Percentiles rank a stretch among this genome's conserved stretches.
Conservation (phyloP, 805 yeast species). For the Candida silvicultrix region DNA sequence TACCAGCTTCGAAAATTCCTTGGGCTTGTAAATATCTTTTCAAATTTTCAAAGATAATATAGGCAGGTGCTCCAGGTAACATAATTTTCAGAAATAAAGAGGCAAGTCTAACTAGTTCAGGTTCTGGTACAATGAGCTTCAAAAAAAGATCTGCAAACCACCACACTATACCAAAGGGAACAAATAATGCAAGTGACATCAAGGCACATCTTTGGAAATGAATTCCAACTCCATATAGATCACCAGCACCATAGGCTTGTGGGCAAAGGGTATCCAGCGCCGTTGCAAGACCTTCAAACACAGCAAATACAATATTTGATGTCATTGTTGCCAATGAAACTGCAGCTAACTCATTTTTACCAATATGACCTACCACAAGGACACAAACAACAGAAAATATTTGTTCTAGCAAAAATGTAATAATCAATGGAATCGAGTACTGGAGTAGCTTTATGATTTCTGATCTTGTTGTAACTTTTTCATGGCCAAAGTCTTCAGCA, state of each 20-base stretch:
- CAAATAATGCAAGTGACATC: conserved; percentile 33
- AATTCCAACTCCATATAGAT: conserved; percentile 60
- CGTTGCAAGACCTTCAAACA: conserved; percentile 78
- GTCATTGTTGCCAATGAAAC: conserved; percentile 83
- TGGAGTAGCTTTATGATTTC: conserved; percentile 30
- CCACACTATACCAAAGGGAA: conserved; percentile 55
- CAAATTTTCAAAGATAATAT: conserved; percentile 70
- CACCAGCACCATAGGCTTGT: conserved; percentile 80
- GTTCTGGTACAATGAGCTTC: conserved; percentile 41
- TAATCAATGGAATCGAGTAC: conserved; percentile 49
- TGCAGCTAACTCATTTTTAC: conserved; percentile 75
- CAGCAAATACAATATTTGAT: conserved; percentile 71
- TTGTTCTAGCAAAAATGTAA: conserved; percentile 54
- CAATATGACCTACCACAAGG: conserved; percentile 73
- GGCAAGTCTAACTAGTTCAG: conserved; percentile 48
- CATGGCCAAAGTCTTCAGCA: conserved; percentile 24
- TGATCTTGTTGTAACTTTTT: conserved; percentile 27
- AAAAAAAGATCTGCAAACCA: conserved; percentile 46
- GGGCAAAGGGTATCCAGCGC: conserved; percentile 80
- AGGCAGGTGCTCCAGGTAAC: conserved; percentile 72
- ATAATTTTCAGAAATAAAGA: conserved; percentile 50
- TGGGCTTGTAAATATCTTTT: conserved; percentile 83
- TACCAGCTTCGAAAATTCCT: conserved; percentile 80
- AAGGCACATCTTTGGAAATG: conserved; percentile 67
- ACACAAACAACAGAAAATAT: conserved; percentile 52